These are phyloP conservation scores for Plasmodium sp. DNA, from an alignment of 169 alveolate species.

Conservation along the genomic window DNA sequence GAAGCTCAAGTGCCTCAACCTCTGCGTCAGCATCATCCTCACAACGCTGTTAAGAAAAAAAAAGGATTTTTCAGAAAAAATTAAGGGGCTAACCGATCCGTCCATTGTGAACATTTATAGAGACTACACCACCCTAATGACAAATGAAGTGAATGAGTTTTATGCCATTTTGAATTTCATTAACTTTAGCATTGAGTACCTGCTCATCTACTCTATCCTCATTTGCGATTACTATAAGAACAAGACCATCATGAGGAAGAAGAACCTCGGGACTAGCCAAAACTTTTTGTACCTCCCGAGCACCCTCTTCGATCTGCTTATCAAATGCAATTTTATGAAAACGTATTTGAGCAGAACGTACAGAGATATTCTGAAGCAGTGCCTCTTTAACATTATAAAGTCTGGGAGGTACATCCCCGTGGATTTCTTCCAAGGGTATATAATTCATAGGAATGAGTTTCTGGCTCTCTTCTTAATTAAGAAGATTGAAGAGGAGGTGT, in stretches of 20 bases:
- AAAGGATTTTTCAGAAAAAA: constrained; percentile 34
- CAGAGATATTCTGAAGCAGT: constrained; percentile 62
- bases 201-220: constrained; percentile 51
- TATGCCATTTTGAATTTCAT: constrained; percentile 46
- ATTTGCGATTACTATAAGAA: constrained; percentile 50
- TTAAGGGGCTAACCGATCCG: constrained; percentile 6
- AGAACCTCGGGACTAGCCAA: background rate
- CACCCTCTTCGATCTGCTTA: constrained; percentile 34
- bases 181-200: constrained; percentile 59
- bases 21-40: constrained; percentile 68
- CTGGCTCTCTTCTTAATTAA: constrained; percentile 40
- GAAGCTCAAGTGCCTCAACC: constrained; percentile 54
- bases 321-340: constrained; percentile 57
- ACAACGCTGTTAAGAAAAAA: constrained; percentile 30
- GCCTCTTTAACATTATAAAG: constrained; percentile 24
- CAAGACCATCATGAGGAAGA: constrained; percentile 32
- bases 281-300: constrained; percentile 48
- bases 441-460: constrained; percentile 61
- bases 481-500: constrained; percentile 42
- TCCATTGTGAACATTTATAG: constrained; percentile 21
- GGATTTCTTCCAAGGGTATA: constrained; percentile 74
- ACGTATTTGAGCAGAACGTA: constrained; percentile 57
- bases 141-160: constrained; percentile 52
- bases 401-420: constrained; percentile 62
- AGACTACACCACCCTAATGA: constrained; percentile 13